phyloP scores from a whole-genome alignment of 2,329 filamentous ascomycete genomes.

The Alternaria panax region DNA sequence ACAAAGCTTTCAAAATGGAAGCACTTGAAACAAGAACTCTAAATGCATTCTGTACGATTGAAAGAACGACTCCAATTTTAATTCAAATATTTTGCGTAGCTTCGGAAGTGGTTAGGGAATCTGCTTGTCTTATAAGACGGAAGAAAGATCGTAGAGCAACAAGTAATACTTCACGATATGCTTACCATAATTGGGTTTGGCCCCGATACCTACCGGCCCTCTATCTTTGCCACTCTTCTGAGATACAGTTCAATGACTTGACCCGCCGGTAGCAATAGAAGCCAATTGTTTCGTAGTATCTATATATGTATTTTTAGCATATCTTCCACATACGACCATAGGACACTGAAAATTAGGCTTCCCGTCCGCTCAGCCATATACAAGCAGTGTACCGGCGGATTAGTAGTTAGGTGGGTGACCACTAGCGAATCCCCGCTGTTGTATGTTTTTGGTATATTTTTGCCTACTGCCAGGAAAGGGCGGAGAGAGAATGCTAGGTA shows the following conservation, averaged over 20 bases:
- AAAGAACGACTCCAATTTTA: constrained; percentile 1
- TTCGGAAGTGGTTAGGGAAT: background rate
- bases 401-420: background rate
- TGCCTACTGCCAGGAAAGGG: background rate
- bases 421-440: background rate
- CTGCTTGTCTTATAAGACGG: background rate
- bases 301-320: too few species aligned
- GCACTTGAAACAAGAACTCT: background rate
- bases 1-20: constrained; percentile 4
- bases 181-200: background rate
- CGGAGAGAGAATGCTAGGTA: background rate
- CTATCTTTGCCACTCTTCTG: too few species aligned
- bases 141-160: background rate
- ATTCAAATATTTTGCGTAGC: background rate
- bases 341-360: background rate
- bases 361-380: background rate
- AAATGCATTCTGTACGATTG: background rate
- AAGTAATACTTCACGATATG: background rate
- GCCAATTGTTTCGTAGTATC: too few species aligned
- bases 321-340: background rate
- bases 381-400: background rate
- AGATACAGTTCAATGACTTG: background rate
- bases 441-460: background rate
- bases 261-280: too few species aligned
- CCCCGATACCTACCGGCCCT: too few species aligned